A percentile compares a stretch with the other conserved stretches of the same genome.
These are phyloP conservation scores for Zymoseptoria crescenta DNA, from an alignment of 2,329 filamentous ascomycete species.

Conservation along the genomic window DNA sequence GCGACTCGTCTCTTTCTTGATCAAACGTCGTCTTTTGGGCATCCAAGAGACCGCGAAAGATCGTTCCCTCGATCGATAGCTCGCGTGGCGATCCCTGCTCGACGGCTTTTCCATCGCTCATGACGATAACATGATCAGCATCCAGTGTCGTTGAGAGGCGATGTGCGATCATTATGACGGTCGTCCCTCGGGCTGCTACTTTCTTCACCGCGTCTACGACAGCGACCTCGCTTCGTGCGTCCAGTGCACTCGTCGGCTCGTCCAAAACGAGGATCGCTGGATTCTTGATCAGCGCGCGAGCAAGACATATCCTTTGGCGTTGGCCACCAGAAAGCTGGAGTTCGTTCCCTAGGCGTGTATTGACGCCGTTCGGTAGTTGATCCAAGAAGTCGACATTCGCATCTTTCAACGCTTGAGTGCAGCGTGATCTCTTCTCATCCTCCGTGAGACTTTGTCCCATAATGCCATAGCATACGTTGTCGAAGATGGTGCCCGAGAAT, in stretches of 20 bases:
- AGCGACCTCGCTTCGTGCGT: conserved; percentile 37
- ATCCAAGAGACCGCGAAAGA: conserved; percentile 24
- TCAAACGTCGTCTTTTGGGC: conserved; percentile 19
- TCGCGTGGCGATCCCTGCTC: conserved; percentile 56
- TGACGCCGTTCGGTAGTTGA: conserved; percentile 37
- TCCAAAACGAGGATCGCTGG: conserved; percentile 41
- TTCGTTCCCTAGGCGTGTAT: conserved; percentile 38
- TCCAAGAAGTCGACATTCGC: conserved; percentile 39
- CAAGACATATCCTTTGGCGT: conserved; percentile 40
- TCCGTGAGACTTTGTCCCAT: conserved; percentile 16
- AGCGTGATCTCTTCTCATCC: conserved; percentile 20
- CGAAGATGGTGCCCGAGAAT: conserved; percentile 38
- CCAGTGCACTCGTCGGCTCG: conserved; percentile 40
- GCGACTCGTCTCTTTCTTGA: not conserved
- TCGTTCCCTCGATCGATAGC: conserved; percentile 35
- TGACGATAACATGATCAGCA: conserved; percentile 70
- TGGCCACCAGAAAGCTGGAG: conserved; percentile 41
- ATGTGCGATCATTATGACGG: conserved; percentile 66
- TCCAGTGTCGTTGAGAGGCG: conserved; percentile 69
- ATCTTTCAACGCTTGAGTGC: conserved; percentile 30
- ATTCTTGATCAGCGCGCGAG: conserved; percentile 38
- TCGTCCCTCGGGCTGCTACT: conserved; percentile 44
- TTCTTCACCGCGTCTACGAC: conserved; percentile 38
- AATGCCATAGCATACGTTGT: conserved; percentile 38
- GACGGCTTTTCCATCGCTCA: conserved; percentile 58